Base-by-base conservation (phyloP, 345 rosid genomes). In the Gossypium longicalyx region DNA sequence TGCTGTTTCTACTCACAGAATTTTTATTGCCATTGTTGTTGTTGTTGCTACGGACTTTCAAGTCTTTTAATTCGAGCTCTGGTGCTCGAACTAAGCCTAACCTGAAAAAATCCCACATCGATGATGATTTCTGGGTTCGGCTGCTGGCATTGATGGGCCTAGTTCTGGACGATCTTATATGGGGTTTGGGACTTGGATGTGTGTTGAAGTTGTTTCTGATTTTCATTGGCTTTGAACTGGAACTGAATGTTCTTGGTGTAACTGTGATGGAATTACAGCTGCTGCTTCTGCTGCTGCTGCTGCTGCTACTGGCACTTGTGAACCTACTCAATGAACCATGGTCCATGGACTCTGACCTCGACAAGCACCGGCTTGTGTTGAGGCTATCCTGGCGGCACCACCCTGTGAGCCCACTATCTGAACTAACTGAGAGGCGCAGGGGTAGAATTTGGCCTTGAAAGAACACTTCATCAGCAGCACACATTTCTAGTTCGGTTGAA, bases 171-270 rank as follows among this genome's bases (percentile, higher is more conserved):
- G 76, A 75, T 77, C 88, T 81, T 64, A 90, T 86, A 54, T 90
- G 97, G 23, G 96, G 97, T 13, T 83, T 88, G 9, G 98, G 97
- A 76, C 98, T 93, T 13, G 94, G 93, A 63, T 83, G 88, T 0
- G 78, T 76, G 77, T 38, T 78, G 72, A 88, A 93, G 45, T 82
- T 88, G 79, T 87, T 86, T 58, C 79, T 70, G 56, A 73, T 20
- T 73, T 74, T 82, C 15, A 56, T 53, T 62, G 87, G 86, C 65
- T 84, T 84, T 13, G 82, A 77, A 53, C 22, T 67, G 12, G 71
- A 49, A 67, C 9, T 68, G 44, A 27, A 68, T 9, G 41, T 41
- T 41, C 48, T n/a, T 17, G 25, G 23, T 4, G 68, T 41, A 38
- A 64, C 68, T 3, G 56, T 19, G 12, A 47, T 67, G 27, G 56